These are phyloP conservation scores for Colletotrichum sp. DNA, from an alignment of 2,329 filamentous ascomycete genomes.

Conservation along the genomic window DNA sequence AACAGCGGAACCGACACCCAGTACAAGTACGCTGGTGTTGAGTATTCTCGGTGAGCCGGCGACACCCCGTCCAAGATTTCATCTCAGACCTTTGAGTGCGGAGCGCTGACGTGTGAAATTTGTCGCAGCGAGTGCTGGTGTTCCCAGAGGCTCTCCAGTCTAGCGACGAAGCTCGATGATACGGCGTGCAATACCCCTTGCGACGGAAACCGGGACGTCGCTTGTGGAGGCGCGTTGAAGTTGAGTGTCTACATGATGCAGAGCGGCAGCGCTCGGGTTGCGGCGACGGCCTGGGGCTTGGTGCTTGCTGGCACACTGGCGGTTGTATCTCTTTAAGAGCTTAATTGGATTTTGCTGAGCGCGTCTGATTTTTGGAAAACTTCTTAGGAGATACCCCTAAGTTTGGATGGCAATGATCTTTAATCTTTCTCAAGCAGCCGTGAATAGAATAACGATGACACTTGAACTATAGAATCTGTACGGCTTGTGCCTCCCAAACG, in stretches of 20 bases:
- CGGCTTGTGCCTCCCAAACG: background rate
- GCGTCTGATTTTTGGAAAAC: background rate
- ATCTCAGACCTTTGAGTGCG: background rate
- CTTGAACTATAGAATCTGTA: background rate
- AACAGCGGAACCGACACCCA: slow-evolving; percentile 34
- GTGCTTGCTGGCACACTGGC: background rate
- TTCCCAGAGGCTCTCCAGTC: slow-evolving; percentile 50
- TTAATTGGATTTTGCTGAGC: background rate
- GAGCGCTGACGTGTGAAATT: background rate
- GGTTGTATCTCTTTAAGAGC: background rate
- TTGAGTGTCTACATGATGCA: slow-evolving; percentile 46
- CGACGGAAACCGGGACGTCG: slow-evolving; percentile 53
- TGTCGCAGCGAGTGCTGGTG: slow-evolving; percentile 64
- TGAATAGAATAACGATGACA: background rate
- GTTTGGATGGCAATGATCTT: background rate
- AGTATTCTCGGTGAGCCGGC: slow-evolving; percentile 51
- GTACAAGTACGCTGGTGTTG: slow-evolving; percentile 58
- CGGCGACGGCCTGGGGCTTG: background rate
- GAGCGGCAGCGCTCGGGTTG: background rate
- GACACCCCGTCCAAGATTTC: background rate
- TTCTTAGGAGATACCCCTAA: background rate
- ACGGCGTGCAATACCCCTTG: slow-evolving; percentile 56
- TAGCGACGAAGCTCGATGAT: slow-evolving; percentile 52
- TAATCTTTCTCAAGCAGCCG: background rate
- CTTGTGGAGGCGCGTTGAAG: slow-evolving; percentile 60